Conservation (phyloP, 305 asterid genomes). For the Fraxinus latifolia region DNA sequence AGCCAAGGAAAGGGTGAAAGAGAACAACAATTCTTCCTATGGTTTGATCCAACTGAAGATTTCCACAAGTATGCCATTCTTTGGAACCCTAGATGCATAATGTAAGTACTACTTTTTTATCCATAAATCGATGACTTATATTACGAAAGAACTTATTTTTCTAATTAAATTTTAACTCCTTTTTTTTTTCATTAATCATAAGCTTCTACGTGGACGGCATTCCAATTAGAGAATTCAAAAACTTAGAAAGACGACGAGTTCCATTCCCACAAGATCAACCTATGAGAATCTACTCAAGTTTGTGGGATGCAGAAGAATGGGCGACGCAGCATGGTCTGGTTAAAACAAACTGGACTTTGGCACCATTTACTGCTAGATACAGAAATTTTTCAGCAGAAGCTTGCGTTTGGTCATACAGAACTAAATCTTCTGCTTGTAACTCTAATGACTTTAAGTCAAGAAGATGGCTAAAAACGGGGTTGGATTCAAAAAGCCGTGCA, state of each 20-base stretch:
- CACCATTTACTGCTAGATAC: constrained; percentile 60
- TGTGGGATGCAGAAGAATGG: constrained; percentile 66
- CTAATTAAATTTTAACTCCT: not conserved
- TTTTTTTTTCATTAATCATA: not conserved
- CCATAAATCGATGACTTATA: not conserved
- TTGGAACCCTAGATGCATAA: constrained; percentile 56
- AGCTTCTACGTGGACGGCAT: constrained; percentile 52
- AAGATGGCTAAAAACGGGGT: constrained; percentile 34
- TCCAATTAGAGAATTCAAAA: constrained; percentile 59
- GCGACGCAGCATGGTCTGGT: constrained; percentile 58
- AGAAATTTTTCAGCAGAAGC: constrained; percentile 41
- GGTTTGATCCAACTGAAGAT: constrained; percentile 69
- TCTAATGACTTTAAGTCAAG: constrained; percentile 23
- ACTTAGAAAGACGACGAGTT: constrained; percentile 39
- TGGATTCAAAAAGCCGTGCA: constrained; percentile 34
- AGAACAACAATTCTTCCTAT: constrained; percentile 59
- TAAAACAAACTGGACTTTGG: constrained; percentile 55
- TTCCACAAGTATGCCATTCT: constrained; percentile 60
- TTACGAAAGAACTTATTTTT: not conserved
- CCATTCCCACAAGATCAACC: constrained; percentile 51
- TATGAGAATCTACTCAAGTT: constrained; percentile 56
- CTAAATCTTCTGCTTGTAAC: constrained; percentile 36
- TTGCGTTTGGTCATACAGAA: constrained; percentile 46
- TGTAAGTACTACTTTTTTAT: constrained; percentile 37
- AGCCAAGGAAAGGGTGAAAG: constrained; percentile 56